A percentile compares a stretch with the other conserved stretches of the same genome.
Conservation (phyloP, 768 basidiomycete genomes). For the Kwoniella bestiolae region DNA sequence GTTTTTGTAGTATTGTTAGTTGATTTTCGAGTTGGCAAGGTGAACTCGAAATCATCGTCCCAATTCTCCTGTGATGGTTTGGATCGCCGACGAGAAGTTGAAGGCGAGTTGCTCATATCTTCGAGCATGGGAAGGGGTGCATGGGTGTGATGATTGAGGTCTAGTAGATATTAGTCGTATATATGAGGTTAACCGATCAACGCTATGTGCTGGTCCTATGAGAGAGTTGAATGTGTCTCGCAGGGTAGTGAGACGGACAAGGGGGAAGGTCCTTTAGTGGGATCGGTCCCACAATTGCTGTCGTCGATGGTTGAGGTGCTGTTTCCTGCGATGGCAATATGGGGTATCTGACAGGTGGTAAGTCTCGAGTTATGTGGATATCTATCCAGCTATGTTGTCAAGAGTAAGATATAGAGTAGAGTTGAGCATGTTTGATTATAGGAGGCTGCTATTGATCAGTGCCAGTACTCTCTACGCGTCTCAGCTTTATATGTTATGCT, state of each 20-base stretch:
- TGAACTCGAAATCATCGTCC: constrained; percentile 52
- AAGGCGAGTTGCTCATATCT: constrained; percentile 28
- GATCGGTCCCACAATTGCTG: too few species aligned
- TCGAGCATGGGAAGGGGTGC: constrained; percentile 19
- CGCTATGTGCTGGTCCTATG: neutral
- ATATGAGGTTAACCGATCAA: neutral
- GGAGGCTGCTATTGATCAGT: too few species aligned
- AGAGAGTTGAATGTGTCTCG: neutral
- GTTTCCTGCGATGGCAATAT: too few species aligned
- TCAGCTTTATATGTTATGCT: too few species aligned
- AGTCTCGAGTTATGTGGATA: too few species aligned
- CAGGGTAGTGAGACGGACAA: neutral
- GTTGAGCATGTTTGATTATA: too few species aligned
- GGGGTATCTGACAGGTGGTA: too few species aligned
- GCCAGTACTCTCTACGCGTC: too few species aligned
- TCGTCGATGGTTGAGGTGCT: too few species aligned
- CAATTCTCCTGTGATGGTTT: constrained; percentile 48
- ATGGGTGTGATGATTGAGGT: neutral
- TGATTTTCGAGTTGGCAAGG: constrained; percentile 20
- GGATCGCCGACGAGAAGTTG: constrained; percentile 14
- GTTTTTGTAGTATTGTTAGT: constrained; percentile 4
- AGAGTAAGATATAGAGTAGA: too few species aligned
- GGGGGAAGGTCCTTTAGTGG: neutral
- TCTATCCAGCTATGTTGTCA: too few species aligned
- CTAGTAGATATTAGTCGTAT: too few species aligned